Evolutionary conservation across 306 rosid genomes (phyloP), one percentile per base, ranked within the genome.

Genomic region (Sophora flavescens): DNA sequence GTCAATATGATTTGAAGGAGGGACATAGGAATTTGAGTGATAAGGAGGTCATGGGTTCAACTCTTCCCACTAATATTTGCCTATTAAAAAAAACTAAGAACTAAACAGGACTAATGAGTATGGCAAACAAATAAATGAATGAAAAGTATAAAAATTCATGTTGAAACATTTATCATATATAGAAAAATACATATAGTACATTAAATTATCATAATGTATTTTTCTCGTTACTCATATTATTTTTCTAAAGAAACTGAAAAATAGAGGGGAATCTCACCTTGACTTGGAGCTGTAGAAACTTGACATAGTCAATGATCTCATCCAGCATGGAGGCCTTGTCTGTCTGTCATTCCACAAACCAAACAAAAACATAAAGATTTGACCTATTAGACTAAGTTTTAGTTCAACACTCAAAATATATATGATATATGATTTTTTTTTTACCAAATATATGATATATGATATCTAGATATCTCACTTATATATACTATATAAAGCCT

Each of bases 251-350:
- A 30, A 22, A 38, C 14, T 17, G 50, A 51, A 15, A 63, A 50
- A 70, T 33, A 36, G 48, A 62, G 42, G 60, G 47, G 71, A 75
- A 53, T 33, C 78, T 76, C 15, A 96, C 99, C 93, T 96, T 92
- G 84, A 96, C 98, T 89, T 96, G 99, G 70, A 96, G 93, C 84
- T 96, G 99, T 16, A 96, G 90, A 81, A 96, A 96, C 80, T 91
- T 96, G 7, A 96, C 99, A 84, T 96, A 96, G 66, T 92, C 99
- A 48, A 96, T 96, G 78, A 96, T 96, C 96, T 96, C 99, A 81
- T 96, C 99, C 67, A 96, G 89, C 99, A 96, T 96, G 68, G 99
- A 96, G 74, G 99, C 97, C 78, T 96, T 96, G 65, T 96, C 99
- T 73, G 99, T 89, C 99, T 96, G 97, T 79, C 87, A 87, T 80